Evolutionary conservation across 768 basidiomycete genomes (phyloP), one percentile per base, ranked within the genome.

Genomic region (Suillus tomentosus): DNA sequence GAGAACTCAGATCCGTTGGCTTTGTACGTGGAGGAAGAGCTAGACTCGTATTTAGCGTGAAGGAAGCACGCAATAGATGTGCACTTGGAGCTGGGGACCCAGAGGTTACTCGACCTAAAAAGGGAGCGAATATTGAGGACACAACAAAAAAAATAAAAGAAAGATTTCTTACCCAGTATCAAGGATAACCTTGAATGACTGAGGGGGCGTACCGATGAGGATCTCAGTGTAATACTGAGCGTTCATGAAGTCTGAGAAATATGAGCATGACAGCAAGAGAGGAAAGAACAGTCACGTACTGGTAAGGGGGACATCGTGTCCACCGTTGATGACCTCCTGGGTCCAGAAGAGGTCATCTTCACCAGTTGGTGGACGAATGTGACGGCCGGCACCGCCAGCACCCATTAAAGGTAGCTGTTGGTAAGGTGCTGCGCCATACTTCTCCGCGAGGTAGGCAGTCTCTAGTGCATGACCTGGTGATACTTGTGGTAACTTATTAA

Each of bases 211-310:
- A 17, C 96, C 96, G 62, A 98, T 75, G 1, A 81, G 73, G 65
- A 99, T 96, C 66, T 95, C 91, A 22, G 95, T 85, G 74, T 85
- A 99, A 79, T 99, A 99, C 76, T 99, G 96, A 42, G 97, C 96
- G 75, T 99, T 99, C 88, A 96, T 88, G 80, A 94, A 99, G 82
- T 98, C 96, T 97, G 62, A 19, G 24, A 61, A 24, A 5, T 40
- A 62, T 67, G 54, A 55, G 63, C 68, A 47, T 65, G 54, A 65
- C 57, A 57, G 43, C 59, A 34, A n/a, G 47, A 50, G 0, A n/a
- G 36, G 34, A 39, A 27, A 53, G 7, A 68, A 48, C 39, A n/a
- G 37, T 40, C 39, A 82, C 92, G 67, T 71, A 96, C 96, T 97
- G 72, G 83, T 89, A 53, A 99, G 83, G 66, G 97, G 96, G 60